Percentiles rank a stretch among this genome's conserved stretches.
Evolutionary conservation across 805 yeast species (phyloP).

Genomic region (Candida insectorum): DNA sequence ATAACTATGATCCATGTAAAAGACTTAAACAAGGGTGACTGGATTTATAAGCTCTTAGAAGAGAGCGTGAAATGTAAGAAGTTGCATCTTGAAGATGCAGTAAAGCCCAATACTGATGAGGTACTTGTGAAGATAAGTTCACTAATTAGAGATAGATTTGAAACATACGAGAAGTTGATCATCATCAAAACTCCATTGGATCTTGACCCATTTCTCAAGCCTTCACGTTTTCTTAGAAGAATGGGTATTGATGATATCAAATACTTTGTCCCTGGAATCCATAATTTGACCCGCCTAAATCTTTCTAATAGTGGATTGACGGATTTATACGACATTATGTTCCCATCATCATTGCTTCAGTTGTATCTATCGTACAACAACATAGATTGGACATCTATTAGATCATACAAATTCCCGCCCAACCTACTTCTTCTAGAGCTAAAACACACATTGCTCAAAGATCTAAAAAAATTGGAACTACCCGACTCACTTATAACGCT

Average conservation of each 20-base stretch:
- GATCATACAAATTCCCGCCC: constrained; percentile 10
- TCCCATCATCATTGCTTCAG: constrained; percentile 9
- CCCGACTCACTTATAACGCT: constrained; percentile 14
- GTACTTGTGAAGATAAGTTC: too few relatives aligned
- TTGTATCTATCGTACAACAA: constrained; percentile 18
- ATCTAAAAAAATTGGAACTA: constrained; percentile 10
- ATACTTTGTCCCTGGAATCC: too few relatives aligned
- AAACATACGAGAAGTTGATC: too few relatives aligned
- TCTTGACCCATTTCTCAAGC: too few relatives aligned
- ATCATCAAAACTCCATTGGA: too few relatives aligned
- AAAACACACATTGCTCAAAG: constrained; percentile 14
- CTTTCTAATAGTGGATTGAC: background rate
- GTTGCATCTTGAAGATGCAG: too few relatives aligned
- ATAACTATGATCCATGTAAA: constrained; percentile 6
- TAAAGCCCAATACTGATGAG: too few relatives aligned
- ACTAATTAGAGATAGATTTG: too few relatives aligned
- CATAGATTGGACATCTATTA: constrained; percentile 13
- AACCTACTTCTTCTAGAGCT: constrained; percentile 12
- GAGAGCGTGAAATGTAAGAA: constrained; percentile 1
- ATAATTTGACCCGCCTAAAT: background rate
- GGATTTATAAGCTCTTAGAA: constrained; percentile 2
- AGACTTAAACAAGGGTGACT: constrained; percentile 7
- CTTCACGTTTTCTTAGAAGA: too few relatives aligned
- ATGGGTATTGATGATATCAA: too few relatives aligned
- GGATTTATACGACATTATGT: constrained; percentile 1